Evolutionary conservation across 441 rosid species (phyloP).

Genomic region (Francoa sonchifolia): DNA sequence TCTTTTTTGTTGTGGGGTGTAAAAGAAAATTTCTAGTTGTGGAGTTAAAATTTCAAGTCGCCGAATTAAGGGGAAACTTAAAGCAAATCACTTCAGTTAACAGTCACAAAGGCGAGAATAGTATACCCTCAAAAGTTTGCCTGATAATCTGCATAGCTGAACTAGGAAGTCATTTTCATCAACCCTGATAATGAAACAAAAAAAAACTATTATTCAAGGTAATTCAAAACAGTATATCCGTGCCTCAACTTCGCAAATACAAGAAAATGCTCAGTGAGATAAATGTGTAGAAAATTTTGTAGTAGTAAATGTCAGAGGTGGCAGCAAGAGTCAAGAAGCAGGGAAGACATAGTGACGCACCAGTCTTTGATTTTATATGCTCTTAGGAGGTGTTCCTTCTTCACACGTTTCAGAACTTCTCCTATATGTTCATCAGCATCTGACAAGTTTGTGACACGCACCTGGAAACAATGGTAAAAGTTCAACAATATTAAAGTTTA

Average conservation of each 20-base stretch:
- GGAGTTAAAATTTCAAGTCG: too few relatives aligned
- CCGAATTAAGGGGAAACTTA: too few relatives aligned
- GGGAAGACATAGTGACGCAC: constrained; percentile 29
- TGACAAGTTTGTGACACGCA: constrained; percentile 74
- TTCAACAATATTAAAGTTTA: too few relatives aligned
- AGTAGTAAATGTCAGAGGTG: background rate
- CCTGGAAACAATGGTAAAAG: constrained; percentile 38
- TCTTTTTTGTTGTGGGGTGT: too few relatives aligned
- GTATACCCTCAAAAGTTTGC: constrained; percentile 73
- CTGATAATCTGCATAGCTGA: constrained; percentile 69
- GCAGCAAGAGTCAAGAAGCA: background rate
- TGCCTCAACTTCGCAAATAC: too few relatives aligned
- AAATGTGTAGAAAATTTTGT: too few relatives aligned
- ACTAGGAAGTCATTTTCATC: constrained; percentile 73
- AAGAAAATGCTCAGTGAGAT: too few relatives aligned
- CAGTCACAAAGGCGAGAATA: constrained; percentile 4
- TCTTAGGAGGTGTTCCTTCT: constrained; percentile 71
- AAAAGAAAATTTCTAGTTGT: too few relatives aligned
- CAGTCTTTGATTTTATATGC: constrained; percentile 79
- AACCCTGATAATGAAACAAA: constrained; percentile 34
- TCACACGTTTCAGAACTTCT: constrained; percentile 82
- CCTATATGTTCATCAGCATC: constrained; percentile 92
- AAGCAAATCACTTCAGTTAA: background rate
- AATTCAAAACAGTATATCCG: too few relatives aligned
- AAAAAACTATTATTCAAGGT: background rate